Evolutionary conservation across 148 eudicot species (phyloP).

Genomic region (Polygonum aviculare): DNA sequence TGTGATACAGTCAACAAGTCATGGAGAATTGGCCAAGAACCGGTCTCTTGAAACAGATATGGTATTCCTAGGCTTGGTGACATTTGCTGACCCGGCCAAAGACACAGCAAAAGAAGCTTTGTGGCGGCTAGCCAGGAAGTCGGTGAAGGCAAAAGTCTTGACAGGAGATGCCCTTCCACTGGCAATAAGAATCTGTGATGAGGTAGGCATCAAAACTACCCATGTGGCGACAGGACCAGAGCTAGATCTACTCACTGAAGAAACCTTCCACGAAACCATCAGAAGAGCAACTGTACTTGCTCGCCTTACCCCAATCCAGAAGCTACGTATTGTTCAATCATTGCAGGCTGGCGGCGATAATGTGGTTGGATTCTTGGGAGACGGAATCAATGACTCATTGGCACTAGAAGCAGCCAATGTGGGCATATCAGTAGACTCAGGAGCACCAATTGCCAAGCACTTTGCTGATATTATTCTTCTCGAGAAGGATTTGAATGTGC

Average conservation of each 20-base stretch:
- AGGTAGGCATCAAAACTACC: constrained; percentile 39
- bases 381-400: constrained; percentile 42
- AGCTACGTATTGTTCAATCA: constrained; percentile 38
- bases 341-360: constrained; percentile 33
- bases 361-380: constrained; percentile 43
- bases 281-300: constrained; percentile 38
- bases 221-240: constrained; percentile 36
- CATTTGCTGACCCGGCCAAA: constrained; percentile 45
- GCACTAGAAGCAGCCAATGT: constrained; percentile 44
- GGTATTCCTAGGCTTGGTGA: constrained; percentile 37
- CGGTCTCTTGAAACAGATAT: constrained; percentile 24
- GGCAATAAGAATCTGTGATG: constrained; percentile 40
- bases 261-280: constrained; percentile 34
- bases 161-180: constrained; percentile 42
- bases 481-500: constrained; percentile 46
- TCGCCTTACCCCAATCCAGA: constrained; percentile 43
- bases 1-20: constrained; percentile 18
- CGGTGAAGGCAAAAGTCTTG: constrained; percentile 43
- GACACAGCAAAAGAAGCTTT: constrained; percentile 46
- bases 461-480: constrained; percentile 38
- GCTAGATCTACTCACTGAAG: constrained; percentile 32
- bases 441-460: constrained; percentile 38
- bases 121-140: constrained; percentile 39
- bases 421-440: constrained; percentile 44
- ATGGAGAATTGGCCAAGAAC: constrained; percentile 12